Evolutionary conservation across 176 grass and related monocot genomes (phyloP), one percentile per base, ranked within the genome.

Genomic region (Urochloa ruziziensis): DNA sequence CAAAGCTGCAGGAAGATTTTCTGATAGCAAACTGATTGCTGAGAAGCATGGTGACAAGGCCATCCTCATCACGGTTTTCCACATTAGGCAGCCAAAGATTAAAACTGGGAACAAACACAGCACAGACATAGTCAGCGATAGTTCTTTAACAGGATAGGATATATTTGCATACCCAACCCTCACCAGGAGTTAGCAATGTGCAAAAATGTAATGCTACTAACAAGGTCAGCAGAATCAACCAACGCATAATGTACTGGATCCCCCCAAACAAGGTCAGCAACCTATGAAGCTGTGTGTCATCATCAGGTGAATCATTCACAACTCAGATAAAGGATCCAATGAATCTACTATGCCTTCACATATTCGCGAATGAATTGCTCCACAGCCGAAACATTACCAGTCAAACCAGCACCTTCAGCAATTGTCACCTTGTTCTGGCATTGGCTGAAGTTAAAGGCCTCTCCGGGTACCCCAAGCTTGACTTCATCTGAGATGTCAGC

Each of bases 371-470:
- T 91, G 64, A 98, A 98, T 35, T 93, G 82, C 67, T 91, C 87
- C 0, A 88, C 56, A 43, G 75, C 71, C 15, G 79, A 93, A 51
- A 95, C 61, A 51, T 91, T 86, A 40, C 96, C 91, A 17, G 89
- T 95, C 70, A 90, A 47, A 60, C 96, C 93, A 16, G 96, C 88
- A 53, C 90, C 89, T 75, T 98, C 96, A 29, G 84, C 84, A 39
- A 93, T 72, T 10, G 89, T 86, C 64, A 95, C 93, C 67, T 88
- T 93, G 80, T 98, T 98, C 52, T 88, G 89, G 75, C 93, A 98
- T 57, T 95, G 93, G 46, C 79, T 79, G 67, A 98, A 95, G 30
- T 67, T 88, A 21, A 98, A 98, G 36, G 60, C 65, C 82, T 88
- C 82, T 61, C 93, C 96, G 58, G 83, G 86, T 39, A 92, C 84